Percentiles rank a stretch among this genome's conserved stretches.
Conservation (phyloP, 1,284 basidiomycete genomes). For the Puccinia novopanici region DNA sequence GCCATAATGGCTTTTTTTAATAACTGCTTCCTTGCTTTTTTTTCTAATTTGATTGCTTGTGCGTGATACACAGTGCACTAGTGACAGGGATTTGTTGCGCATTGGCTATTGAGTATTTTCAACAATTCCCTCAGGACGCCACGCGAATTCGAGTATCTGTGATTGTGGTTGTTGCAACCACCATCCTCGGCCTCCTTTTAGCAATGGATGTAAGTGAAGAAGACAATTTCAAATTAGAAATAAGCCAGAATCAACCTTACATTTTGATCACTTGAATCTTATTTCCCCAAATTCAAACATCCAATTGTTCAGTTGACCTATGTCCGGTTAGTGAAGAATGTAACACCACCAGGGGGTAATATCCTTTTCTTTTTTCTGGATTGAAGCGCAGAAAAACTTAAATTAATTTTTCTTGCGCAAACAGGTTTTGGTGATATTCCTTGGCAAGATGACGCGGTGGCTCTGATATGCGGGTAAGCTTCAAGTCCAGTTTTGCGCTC, state of each 20-base stretch:
- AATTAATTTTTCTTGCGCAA: neutral
- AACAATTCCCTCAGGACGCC: conserved; percentile 42
- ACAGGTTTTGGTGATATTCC: conserved; percentile 50
- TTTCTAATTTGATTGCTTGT: neutral
- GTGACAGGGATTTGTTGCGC: conserved; percentile 48
- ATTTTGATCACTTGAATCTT: neutral
- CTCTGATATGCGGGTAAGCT: conserved; percentile 48
- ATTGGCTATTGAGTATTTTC: conserved; percentile 47
- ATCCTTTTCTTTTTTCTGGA: neutral
- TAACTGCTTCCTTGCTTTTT: neutral
- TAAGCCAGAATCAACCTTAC: neutral
- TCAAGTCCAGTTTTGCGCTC: neutral
- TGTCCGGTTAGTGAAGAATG: conserved; percentile 39
- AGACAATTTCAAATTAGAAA: neutral
- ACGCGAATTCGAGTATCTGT: conserved; percentile 43
- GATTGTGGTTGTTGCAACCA: conserved; percentile 45
- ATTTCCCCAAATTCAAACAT: neutral
- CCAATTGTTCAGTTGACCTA: conserved; percentile 24
- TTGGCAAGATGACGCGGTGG: conserved; percentile 51
- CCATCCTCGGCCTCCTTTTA: conserved; percentile 41
- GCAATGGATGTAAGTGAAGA: conserved; percentile 40
- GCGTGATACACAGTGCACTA: conserved; percentile 26
- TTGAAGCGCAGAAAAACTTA: neutral
- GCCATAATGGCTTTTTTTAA: neutral
- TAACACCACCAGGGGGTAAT: conserved; percentile 41